phyloP scores from a whole-genome alignment of 2,329 filamentous ascomycete species.

The Diplodia corticola region DNA sequence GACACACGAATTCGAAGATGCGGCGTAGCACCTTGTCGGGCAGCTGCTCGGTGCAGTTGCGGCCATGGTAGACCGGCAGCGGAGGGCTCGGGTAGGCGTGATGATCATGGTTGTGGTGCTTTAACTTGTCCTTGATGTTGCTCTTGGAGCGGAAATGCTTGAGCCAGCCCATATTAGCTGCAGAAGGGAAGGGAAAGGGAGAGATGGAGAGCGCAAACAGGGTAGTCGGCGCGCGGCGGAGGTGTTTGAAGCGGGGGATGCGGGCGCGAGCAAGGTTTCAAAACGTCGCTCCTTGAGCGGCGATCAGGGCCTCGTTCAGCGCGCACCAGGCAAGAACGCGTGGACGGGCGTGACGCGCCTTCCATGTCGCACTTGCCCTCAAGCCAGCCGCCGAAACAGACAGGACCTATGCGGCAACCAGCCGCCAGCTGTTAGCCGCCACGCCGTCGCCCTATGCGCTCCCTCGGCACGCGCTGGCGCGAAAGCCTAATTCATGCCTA shows the following conservation, averaged over 20 bases:
- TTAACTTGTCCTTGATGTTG: constrained; percentile 31
- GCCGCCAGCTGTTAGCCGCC: not conserved
- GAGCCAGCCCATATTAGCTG: constrained; percentile 49
- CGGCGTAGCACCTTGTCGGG: constrained; percentile 69
- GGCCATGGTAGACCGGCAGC: constrained; percentile 35
- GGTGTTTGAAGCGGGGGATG: constrained; percentile 23
- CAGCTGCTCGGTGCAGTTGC: constrained; percentile 53
- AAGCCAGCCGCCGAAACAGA: not conserved
- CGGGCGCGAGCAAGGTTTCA: constrained; percentile 11
- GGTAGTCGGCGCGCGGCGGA: constrained; percentile 1
- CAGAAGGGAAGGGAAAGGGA: constrained; percentile 26
- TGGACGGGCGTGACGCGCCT: not conserved
- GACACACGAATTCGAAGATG: constrained; percentile 82
- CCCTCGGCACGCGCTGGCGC: not conserved
- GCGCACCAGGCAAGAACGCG: not conserved
- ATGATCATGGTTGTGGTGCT: constrained; percentile 27
- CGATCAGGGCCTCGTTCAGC: not conserved
- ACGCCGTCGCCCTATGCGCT: not conserved
- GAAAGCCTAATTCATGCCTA: not conserved
- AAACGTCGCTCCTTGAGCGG: not conserved
- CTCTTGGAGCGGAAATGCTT: constrained; percentile 51
- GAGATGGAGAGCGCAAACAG: constrained; percentile 14
- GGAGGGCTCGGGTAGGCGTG: constrained; percentile 31
- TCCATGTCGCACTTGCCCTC: not conserved
- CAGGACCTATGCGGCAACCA: not conserved